Conservation (phyloP, 257 asterid genomes). For the Agastache rugosa region DNA sequence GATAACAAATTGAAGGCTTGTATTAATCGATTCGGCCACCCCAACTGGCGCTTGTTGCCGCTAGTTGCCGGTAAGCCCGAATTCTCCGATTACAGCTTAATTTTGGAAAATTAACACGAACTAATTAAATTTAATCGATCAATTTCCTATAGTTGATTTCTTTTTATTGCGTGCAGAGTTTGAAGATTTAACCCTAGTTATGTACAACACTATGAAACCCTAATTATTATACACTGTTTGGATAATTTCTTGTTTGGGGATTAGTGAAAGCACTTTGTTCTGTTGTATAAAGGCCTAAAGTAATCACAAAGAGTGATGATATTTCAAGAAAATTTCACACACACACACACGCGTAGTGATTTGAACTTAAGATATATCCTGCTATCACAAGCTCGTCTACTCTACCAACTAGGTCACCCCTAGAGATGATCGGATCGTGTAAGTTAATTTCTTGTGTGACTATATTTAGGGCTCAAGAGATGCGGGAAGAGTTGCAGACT, state of each 20-base stretch:
- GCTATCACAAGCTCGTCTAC: background rate
- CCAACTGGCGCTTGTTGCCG: slow-evolving; percentile 51
- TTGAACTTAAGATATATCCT: background rate
- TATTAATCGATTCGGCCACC: slow-evolving; percentile 39
- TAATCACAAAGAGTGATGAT: no score
- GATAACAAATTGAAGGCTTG: slow-evolving; percentile 45
- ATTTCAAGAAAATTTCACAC: no score
- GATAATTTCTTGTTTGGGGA: background rate
- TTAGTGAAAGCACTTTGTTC: background rate
- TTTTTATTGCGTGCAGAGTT: background rate
- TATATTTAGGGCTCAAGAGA: slow-evolving; percentile 51
- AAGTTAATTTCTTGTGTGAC: no score
- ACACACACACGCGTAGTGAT: background rate
- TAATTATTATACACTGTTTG: background rate
- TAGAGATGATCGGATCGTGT: no score
- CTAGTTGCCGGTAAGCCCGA: slow-evolving; percentile 37
- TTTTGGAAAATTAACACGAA: no score
- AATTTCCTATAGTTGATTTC: no score
- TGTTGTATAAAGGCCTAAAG: no score
- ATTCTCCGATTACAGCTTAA: background rate
- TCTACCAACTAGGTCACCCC: no score
- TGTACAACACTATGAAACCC: slow-evolving; percentile 2
- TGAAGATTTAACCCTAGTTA: slow-evolving; percentile 10
- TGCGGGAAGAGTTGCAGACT: slow-evolving; percentile 71
- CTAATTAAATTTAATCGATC: background rate